Conservation (phyloP, 2,329 filamentous ascomycete genomes). For the Colletotrichum scovillei region DNA sequence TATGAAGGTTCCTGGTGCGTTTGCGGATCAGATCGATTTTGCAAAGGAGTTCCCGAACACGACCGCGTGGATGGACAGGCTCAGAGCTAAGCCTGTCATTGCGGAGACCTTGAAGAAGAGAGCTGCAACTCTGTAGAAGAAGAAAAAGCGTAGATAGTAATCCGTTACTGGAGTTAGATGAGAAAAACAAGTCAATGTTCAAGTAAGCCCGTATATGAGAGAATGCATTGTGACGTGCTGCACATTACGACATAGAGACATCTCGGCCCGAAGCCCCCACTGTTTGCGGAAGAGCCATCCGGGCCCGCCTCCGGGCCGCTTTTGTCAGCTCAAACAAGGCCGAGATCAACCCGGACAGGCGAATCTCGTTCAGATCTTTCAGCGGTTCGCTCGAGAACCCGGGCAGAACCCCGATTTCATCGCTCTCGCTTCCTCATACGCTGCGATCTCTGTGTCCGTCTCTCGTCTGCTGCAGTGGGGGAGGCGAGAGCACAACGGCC, state of each 20-base stretch:
- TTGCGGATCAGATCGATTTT: conserved; percentile 36
- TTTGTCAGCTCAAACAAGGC: not conserved
- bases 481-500: not conserved
- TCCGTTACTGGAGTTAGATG: no score
- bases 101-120: not conserved
- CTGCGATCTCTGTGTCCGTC: not conserved
- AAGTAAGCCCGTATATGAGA: not conserved
- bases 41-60: conserved; percentile 46
- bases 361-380: no score
- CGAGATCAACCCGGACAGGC: not conserved
- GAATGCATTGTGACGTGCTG: not conserved
- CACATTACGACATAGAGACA: not conserved
- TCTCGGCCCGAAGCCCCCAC: not conserved
- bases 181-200: no score
- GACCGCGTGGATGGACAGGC: not conserved
- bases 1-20: conserved; percentile 13
- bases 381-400: not conserved
- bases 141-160: not conserved
- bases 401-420: not conserved
- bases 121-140: not conserved
- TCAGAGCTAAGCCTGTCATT: not conserved
- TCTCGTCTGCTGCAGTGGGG: no score
- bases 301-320: not conserved
- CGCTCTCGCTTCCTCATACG: not conserved
- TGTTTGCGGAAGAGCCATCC: not conserved